These are phyloP conservation scores for Phlebiopsis gigantea DNA, from an alignment of 768 basidiomycete species.

Conservation along the genomic window DNA sequence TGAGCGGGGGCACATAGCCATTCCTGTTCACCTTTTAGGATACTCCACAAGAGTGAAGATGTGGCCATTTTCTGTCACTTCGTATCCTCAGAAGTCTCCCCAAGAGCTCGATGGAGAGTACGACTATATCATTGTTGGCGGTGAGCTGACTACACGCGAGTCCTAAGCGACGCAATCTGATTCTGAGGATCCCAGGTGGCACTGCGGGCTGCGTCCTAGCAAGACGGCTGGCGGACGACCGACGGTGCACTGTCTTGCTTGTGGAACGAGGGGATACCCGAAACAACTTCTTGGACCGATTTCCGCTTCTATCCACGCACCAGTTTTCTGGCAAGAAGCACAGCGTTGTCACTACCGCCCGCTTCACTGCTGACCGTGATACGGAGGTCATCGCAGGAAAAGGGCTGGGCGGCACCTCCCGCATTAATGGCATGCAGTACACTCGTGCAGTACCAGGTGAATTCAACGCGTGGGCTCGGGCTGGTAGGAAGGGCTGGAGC, in stretches of 20 bases:
- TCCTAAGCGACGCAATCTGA: too few species aligned
- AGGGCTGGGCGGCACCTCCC: conserved; percentile 26
- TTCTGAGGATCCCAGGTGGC: conserved; percentile 29
- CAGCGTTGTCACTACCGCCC: neutral
- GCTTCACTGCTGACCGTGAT: conserved; percentile 9
- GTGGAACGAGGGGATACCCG: conserved; percentile 29
- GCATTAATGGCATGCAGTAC: conserved; percentile 28
- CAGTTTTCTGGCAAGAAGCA: conserved; percentile 17
- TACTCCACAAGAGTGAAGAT: too few species aligned
- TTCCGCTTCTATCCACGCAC: conserved; percentile 27
- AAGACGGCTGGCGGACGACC: conserved; percentile 29
- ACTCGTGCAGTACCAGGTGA: conserved; percentile 26
- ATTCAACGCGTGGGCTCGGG: conserved; percentile 24
- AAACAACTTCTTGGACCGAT: conserved; percentile 25
- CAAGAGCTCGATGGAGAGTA: neutral
- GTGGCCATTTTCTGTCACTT: conserved; percentile 3
- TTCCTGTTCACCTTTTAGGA: too few species aligned
- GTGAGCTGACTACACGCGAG: too few species aligned
- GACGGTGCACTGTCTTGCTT: conserved; percentile 26
- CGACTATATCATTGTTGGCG: conserved; percentile 8
- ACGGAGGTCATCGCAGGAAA: conserved; percentile 21
- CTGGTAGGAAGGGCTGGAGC: conserved; percentile 26
- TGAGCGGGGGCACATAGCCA: too few species aligned
- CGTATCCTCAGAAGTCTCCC: neutral
- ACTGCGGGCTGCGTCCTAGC: conserved; percentile 36